Conservation (phyloP, 768 basidiomycete species). For the Podaxis sp. region DNA sequence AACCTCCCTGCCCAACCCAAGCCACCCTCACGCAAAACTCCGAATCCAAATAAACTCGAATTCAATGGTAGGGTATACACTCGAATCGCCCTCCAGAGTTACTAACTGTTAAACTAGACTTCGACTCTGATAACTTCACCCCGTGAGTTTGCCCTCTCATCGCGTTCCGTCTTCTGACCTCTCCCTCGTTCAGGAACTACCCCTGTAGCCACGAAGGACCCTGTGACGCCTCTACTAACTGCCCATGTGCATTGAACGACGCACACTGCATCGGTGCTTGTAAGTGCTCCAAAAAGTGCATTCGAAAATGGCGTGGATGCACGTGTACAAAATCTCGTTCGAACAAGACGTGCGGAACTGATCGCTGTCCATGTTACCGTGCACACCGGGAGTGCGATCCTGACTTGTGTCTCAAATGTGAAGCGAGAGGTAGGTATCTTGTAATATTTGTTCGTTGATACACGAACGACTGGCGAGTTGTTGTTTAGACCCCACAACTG, state of each 20-base stretch:
- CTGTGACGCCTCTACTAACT: constrained; percentile 38
- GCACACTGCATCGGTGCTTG: constrained; percentile 50
- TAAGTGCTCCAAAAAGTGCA: constrained; percentile 46
- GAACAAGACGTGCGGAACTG: constrained; percentile 21
- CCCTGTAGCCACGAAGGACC: constrained; percentile 50
- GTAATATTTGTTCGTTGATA: neutral
- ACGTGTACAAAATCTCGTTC: constrained; percentile 17
- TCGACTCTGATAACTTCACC: constrained; percentile 13
- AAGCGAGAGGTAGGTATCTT: constrained; percentile 24
- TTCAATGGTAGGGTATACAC: constrained; percentile 1
- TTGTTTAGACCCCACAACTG: neutral
- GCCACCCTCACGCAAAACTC: neutral
- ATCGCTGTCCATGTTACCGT: constrained; percentile 37
- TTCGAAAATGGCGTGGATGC: constrained; percentile 42
- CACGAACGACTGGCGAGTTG: neutral
- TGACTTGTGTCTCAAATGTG: constrained; percentile 45
- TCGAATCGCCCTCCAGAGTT: neutral
- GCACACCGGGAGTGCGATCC: constrained; percentile 51
- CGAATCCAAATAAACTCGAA: neutral
- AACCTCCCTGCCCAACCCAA: neutral
- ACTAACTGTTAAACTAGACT: neutral
- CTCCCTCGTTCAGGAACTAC: constrained; percentile 22
- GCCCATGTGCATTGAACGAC: constrained; percentile 37
- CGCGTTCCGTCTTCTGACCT: neutral
- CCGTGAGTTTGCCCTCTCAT: constrained; percentile 6